Evolutionary conservation across 441 rosid species (phyloP), one percentile per base, ranked within the genome.

Genomic region (Populus tomentosa): DNA sequence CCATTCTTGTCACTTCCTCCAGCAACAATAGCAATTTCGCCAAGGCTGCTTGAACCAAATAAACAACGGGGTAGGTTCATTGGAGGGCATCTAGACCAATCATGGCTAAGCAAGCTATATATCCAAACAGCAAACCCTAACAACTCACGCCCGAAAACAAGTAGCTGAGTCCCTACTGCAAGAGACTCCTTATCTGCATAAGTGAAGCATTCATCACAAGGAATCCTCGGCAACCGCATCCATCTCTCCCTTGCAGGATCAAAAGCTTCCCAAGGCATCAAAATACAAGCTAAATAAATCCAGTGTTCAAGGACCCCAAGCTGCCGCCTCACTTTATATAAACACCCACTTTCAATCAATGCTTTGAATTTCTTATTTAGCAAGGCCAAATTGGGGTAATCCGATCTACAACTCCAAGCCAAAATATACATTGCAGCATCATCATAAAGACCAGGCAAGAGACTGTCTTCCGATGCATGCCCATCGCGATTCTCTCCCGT

Each of bases 131-230:
- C 93, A 84, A 91, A 89, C 75, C 83, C 90, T 75, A 79, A 85
- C 66, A 87, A 65, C 77, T 92, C 97, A 72, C 91, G 89, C 71
- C 97, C 94, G 71, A 92, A 90, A 56, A 92, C 95, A 79, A 92
- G 80, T 77, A 92, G 84, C 82, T 92, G 91, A 77, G 86, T 83
- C 24, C 89, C 92, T 24, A 91, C 94, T 70, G 95, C 92, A 77
- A 92, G 80, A 0, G 95, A 92, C 87, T 92, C 97, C 84, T 91
- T 91, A 77, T 90, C 95, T 0, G 97, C 92, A 71, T 81, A 88
- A 79, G 89, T 87, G 86, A 92, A 89, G 78, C 95, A 92, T 50
- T 91, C 94, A 78, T 91, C 97, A 7, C 95, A 91, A 53, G 97
- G 97, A 73, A 92, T 88, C 84, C 84, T 91, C 0, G 97, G 95